phyloP scores from a whole-genome alignment of 768 basidiomycete genomes.

The Tephrocybe sp. region DNA sequence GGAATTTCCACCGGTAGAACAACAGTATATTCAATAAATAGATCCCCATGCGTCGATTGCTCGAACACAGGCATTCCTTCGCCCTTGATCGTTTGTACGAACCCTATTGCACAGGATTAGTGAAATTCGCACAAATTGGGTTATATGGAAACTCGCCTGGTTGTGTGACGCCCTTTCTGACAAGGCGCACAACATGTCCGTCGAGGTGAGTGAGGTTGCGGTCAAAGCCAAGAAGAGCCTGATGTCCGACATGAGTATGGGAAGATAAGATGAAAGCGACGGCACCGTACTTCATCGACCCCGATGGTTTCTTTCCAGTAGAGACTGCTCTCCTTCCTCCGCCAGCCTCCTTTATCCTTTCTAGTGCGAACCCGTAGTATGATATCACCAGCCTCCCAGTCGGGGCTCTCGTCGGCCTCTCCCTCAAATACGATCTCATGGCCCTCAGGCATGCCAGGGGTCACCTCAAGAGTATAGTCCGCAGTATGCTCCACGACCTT shows the following conservation, averaged over 20 bases:
- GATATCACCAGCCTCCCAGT: conserved; percentile 96
- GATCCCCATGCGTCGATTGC: conserved; percentile 65
- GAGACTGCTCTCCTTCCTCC: conserved; percentile 85
- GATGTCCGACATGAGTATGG: conserved; percentile 5
- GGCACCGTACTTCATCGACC: conserved; percentile 75
- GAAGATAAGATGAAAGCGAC: neutral
- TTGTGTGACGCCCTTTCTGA: conserved; percentile 83
- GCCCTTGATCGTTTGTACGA: conserved; percentile 79
- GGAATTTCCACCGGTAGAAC: conserved; percentile 79
- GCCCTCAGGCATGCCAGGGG: conserved; percentile 89
- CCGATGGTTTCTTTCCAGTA: conserved; percentile 93
- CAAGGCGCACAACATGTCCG: conserved; percentile 72
- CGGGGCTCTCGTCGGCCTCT: conserved; percentile 95
- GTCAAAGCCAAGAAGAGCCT: conserved; percentile 98
- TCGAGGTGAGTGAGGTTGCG: conserved; percentile 91
- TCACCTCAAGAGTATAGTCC: conserved; percentile 83
- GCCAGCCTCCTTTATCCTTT: conserved; percentile 78
- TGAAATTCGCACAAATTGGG: no score
- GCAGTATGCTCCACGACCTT: conserved; percentile 83
- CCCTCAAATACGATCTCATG: conserved; percentile 93
- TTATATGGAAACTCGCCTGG: conserved; percentile 55
- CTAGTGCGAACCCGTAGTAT: conserved; percentile 81
- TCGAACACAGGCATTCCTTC: conserved; percentile 88
- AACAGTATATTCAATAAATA: conserved; percentile 93
- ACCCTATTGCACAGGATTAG: conserved; percentile 45